phyloP scores from a whole-genome alignment of 139 green algal genomes.

The Diplosphaera chodatii region DNA sequence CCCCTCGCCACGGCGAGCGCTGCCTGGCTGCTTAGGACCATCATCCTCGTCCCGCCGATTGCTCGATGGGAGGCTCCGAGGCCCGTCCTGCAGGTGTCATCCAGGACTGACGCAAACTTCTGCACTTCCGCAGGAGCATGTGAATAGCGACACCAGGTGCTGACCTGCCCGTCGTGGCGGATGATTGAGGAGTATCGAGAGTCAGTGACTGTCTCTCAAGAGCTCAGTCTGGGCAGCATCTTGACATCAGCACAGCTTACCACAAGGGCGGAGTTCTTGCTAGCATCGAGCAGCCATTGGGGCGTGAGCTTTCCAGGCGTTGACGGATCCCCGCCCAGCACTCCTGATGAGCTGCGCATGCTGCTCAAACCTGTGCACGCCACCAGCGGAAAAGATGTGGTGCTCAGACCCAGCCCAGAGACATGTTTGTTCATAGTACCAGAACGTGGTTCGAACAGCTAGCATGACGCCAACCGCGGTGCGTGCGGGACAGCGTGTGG shows the following conservation, averaged over 20 bases:
- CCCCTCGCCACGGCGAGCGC: too few species aligned
- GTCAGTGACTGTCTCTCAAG: too few species aligned
- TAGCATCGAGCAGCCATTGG: conserved; percentile 2
- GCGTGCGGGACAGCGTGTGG: too few species aligned
- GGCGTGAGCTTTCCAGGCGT: neutral
- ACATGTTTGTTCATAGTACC: too few species aligned
- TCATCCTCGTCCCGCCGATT: neutral
- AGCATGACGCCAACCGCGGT: too few species aligned
- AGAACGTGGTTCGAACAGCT: too few species aligned
- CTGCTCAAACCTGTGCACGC: conserved; percentile 25
- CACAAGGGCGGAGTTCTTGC: conserved; percentile 7
- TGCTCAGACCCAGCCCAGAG: too few species aligned
- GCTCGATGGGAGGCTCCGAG: neutral
- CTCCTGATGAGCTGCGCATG: neutral
- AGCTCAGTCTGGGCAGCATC: neutral
- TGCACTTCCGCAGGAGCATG: conserved; percentile 10
- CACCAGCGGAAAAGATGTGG: too few species aligned
- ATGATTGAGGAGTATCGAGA: too few species aligned
- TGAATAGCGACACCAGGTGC: neutral
- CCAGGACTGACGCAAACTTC: too few species aligned
- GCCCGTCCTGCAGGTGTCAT: neutral
- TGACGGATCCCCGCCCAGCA: neutral
- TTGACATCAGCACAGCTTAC: neutral
- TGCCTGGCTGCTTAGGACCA: neutral
- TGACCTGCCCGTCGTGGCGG: too few species aligned